Conservation (phyloP, 257 asterid species). For the Anisodus acutangulus region DNA sequence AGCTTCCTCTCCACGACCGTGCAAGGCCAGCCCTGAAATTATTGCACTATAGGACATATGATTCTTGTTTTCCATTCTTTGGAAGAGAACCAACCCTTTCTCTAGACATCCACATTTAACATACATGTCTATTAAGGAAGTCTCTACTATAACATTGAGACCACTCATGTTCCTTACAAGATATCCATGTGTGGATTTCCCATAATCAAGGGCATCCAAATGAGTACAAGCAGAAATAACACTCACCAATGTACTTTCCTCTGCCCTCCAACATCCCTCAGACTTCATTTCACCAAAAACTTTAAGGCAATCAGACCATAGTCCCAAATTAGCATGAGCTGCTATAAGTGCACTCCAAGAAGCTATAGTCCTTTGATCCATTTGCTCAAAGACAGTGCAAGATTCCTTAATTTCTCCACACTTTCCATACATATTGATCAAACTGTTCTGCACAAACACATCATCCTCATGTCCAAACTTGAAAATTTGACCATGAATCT, state of each 20-base stretch:
- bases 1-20: constrained; percentile 68
- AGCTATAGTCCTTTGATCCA: constrained; percentile 63
- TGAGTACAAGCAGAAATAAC: constrained; percentile 74
- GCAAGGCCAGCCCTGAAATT: constrained; percentile 70
- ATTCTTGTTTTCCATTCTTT: constrained; percentile 51
- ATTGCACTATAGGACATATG: constrained; percentile 64
- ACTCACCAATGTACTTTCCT: constrained; percentile 80
- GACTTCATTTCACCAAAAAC: constrained; percentile 55
- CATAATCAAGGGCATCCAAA: constrained; percentile 62
- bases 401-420: constrained; percentile 51
- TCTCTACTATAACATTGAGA: constrained; percentile 64
- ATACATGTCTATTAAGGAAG: constrained; percentile 73
- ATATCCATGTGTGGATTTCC: constrained; percentile 63
- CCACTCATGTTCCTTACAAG: constrained; percentile 64
- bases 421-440: constrained; percentile 83
- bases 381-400: constrained; percentile 52
- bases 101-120: constrained; percentile 66
- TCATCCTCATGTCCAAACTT: constrained; percentile 66
- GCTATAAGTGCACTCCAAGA: constrained; percentile 89
- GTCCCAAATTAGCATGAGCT: constrained; percentile 58
- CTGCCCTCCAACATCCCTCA: constrained; percentile 60
- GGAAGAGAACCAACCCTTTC: constrained; percentile 60
- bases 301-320: constrained; percentile 67
- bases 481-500: constrained; percentile 70
- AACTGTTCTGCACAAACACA: constrained; percentile 66